A percentile compares a stretch with the other conserved stretches of the same genome.
phyloP scores from a whole-genome alignment of 2,329 filamentous ascomycete species.

The Fusarium poae region DNA sequence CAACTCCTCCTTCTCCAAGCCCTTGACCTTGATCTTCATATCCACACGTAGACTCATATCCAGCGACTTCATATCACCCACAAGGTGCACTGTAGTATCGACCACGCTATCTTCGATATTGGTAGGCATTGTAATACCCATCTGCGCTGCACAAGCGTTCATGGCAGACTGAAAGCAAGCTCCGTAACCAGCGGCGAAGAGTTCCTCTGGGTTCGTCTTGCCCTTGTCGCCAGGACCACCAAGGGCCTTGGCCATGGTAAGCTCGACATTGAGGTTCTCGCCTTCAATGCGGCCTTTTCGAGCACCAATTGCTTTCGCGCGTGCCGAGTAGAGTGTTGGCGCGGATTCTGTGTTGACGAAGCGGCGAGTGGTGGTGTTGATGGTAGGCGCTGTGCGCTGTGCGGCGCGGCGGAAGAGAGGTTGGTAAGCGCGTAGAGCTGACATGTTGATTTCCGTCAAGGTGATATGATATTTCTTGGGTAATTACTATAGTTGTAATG shows the following conservation, averaged over 20 bases:
- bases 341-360: slow-evolving; percentile 18
- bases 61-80: slow-evolving; percentile 23
- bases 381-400: not conserved
- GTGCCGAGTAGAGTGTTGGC: slow-evolving; percentile 24
- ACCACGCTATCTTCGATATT: slow-evolving; percentile 21
- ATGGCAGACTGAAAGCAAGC: slow-evolving; percentile 32
- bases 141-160: slow-evolving; percentile 23
- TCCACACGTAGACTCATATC: slow-evolving; percentile 22
- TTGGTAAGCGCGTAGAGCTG: slow-evolving; percentile 9
- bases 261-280: slow-evolving; percentile 30
- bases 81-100: slow-evolving; percentile 24
- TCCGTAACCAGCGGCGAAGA: slow-evolving; percentile 28
- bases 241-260: slow-evolving; percentile 32
- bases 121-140: slow-evolving; percentile 18
- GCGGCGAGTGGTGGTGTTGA: not conserved
- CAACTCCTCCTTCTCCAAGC: not conserved
- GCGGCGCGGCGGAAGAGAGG: slow-evolving; percentile 6
- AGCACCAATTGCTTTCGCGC: slow-evolving; percentile 26
- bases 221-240: slow-evolving; percentile 26
- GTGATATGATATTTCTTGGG: rapidly evolving
- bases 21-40: slow-evolving; percentile 31
- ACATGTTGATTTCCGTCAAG: slow-evolving; percentile 3
- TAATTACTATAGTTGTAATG: not conserved
- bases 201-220: slow-evolving; percentile 22
- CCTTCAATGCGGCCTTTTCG: slow-evolving; percentile 27